Evolutionary conservation across 768 basidiomycete genomes (phyloP), one percentile per base, ranked within the genome.

Genomic region (Gymnopilus dilepis): DNA sequence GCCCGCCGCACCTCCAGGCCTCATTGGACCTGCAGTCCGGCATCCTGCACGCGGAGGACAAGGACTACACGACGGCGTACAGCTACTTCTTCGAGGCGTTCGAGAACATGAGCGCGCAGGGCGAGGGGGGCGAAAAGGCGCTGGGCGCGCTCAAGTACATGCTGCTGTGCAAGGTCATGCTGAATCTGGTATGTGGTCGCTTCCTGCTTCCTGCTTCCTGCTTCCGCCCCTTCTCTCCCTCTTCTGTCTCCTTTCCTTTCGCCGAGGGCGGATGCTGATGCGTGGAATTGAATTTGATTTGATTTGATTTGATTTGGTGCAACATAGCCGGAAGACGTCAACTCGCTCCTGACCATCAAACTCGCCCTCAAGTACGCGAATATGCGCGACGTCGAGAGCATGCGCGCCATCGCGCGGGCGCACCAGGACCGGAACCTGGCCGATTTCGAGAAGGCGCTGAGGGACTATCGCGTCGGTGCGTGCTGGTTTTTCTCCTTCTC

Each of bases 321-420:
- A n/a, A n/a, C n/a, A n/a, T n/a, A 98, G 95, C 90, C 96, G 0
- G 97, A 98, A 73, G 97, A 99, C 69, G 94, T 99, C 2, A 90
- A 89, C 1, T 84, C 92, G 0, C 86, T 99, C 4, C 77, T 97
- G 8, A 85, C 89, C 4, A 87, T 94, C 71, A 99, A 99, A 74
- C 84, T 95, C 11, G 94, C 95, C 0, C 79, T 87, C 26, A 93
- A 94, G 70, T 97, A 97, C 69, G 91, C 92, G 0, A 91, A 94
- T 58, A 75, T 91, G 24, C 83, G 91, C 26, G 96, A 98, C 57
- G 91, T 98, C 15, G 94, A 98, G 71, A 94, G 93, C 55, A 97
- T 99, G 94, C 90, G 95, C 38, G 94, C 92, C 7, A 89, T 97
- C 56, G 97, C 97, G 1, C 86, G 87, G 12, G 97, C 97, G n/a